Conservation (phyloP, 2,329 filamentous ascomycete genomes). For the Corinectria fuckeliana region DNA sequence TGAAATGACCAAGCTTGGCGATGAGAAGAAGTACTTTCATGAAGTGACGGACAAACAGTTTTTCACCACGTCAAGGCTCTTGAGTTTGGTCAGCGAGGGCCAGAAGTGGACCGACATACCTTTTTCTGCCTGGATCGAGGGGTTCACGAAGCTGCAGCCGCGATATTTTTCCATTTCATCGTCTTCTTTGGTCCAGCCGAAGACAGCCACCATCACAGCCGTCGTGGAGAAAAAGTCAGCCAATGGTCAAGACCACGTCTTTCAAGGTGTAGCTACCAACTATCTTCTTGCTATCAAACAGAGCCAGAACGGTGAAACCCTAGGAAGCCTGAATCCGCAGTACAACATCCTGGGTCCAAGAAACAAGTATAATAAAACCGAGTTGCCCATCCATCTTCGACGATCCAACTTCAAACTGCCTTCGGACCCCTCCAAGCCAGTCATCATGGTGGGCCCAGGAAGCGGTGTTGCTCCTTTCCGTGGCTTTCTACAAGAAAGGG, state of each 20-base stretch:
- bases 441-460: neutral
- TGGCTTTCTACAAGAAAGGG: neutral
- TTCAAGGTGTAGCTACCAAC: neutral
- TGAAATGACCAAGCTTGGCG: no score
- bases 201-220: neutral
- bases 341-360: neutral
- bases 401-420: neutral
- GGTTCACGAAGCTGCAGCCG: conserved; percentile 1
- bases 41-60: no score
- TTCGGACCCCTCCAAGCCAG: neutral
- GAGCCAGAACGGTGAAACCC: neutral
- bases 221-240: neutral
- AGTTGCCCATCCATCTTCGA: neutral
- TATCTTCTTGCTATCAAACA: neutral
- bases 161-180: neutral
- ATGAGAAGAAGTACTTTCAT: no score
- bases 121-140: no score
- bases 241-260: neutral
- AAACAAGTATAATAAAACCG: neutral
- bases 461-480: neutral
- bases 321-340: neutral
- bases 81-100: no score
- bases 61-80: no score
- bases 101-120: no score
- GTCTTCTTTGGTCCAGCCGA: neutral